Percentiles rank a stretch among this genome's conserved stretches.
These are phyloP conservation scores for Psilocybe sp. DNA, from an alignment of 768 basidiomycete genomes.

Conservation along the genomic window DNA sequence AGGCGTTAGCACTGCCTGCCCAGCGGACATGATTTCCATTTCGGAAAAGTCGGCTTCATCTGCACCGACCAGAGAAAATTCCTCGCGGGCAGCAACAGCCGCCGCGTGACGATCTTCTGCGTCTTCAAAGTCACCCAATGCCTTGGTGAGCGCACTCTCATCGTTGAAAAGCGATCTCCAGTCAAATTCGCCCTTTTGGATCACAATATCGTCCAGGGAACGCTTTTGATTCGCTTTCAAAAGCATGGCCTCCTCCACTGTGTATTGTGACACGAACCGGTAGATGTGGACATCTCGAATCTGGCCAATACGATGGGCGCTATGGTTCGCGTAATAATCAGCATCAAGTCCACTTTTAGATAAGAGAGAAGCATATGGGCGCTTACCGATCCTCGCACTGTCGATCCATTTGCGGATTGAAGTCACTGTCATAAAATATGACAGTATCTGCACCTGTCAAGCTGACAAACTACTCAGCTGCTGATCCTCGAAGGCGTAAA, in stretches of 20 bases:
- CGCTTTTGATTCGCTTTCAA: slow-evolving; percentile 98
- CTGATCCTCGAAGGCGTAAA: slow-evolving; percentile 5
- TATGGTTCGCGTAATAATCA: slow-evolving; percentile 20
- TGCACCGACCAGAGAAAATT: slow-evolving; percentile 67
- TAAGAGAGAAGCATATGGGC: neutral
- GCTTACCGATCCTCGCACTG: slow-evolving; percentile 90
- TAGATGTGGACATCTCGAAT: slow-evolving; percentile 96
- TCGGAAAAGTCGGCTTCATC: slow-evolving; percentile 77
- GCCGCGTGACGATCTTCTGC: slow-evolving; percentile 85
- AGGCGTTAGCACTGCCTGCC: neutral
- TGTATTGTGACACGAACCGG: slow-evolving; percentile 85
- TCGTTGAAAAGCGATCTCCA: slow-evolving; percentile 84
- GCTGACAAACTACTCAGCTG: slow-evolving; percentile 32
- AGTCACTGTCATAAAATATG: slow-evolving; percentile 96
- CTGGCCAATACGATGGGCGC: slow-evolving; percentile 98
- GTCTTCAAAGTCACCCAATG: slow-evolving; percentile 85
- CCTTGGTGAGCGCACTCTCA: slow-evolving; percentile 61
- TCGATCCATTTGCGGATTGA: slow-evolving; percentile 96
- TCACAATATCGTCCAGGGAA: slow-evolving; percentile 84
- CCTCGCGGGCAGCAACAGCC: slow-evolving; percentile 70
- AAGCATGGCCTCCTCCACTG: slow-evolving; percentile 95
- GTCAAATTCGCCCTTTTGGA: slow-evolving; percentile 92
- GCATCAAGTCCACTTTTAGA: neutral
- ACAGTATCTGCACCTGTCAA: slow-evolving; percentile 91
- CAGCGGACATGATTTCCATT: slow-evolving; percentile 12